Evolutionary conservation across 2,329 filamentous ascomycete genomes (phyloP), one percentile per base, ranked within the genome.

Genomic region (Fusarium brevicatenulatum): DNA sequence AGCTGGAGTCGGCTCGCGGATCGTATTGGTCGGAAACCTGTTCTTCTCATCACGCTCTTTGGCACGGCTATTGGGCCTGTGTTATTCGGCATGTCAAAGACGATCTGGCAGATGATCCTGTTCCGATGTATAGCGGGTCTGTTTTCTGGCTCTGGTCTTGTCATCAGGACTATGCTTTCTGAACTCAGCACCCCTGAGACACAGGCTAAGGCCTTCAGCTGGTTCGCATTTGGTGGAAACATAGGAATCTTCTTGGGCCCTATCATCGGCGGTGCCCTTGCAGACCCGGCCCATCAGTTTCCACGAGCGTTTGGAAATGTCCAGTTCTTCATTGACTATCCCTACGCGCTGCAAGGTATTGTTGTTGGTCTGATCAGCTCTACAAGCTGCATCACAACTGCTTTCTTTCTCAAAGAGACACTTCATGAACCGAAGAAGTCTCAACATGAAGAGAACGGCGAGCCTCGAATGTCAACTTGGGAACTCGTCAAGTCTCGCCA

Each of bases 201-300:
- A 0, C 93, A 95, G 81, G 93, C 93, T 0, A 83, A 86, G 34
- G 90, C 91, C 0, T 96, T 95, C 77, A 91, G 91, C 77, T 92
- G 90, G 85, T 95, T 95, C 78, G 92, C 92, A 15, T 93, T 95
- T 77, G 85, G 88, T 0, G 90, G 90, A 9, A 95, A 95, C 72
- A 28, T 95, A 13, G 93, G 93, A 8, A 90, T 95, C 49, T 90
- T 94, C 65, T 36, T 94, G 4, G 93, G 93, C 0, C 92, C 93
- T 6, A 76, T 93, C 13, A 77, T 94, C 25, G 92, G 93, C 46
- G 93, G 93, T 58, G 85, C 84, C 2, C 85, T 96, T 2, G 91
- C 92, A 16, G 87, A 92, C 39, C 93, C 93, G 3, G 90, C 87
- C 0, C 76, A 82, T 9, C 89, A 92, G 78, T 94, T 91, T 76